These are phyloP conservation scores for Zoysia japonica DNA, from an alignment of 176 grass and related monocot species.

Conservation along the genomic window DNA sequence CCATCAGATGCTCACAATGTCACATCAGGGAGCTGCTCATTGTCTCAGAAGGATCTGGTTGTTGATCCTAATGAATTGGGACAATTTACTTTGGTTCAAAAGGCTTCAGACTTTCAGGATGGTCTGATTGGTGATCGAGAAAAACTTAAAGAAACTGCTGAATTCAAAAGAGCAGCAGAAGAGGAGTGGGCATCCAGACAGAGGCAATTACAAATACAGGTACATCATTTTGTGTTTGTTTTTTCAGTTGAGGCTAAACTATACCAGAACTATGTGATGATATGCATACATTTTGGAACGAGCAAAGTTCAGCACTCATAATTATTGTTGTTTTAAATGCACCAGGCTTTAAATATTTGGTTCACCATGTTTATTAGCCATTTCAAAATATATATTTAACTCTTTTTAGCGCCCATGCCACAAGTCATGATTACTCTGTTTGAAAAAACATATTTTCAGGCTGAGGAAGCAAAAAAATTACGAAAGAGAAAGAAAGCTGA, in stretches of 20 bases:
- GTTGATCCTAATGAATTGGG: constrained; percentile 14
- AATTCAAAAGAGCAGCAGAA: constrained; percentile 70
- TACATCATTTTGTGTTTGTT: constrained; percentile 23
- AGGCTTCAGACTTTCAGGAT: constrained; percentile 15
- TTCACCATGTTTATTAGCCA: not conserved
- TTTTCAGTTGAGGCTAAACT: constrained; percentile 17
- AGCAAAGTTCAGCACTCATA: constrained; percentile 1
- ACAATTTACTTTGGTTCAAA: constrained; percentile 2
- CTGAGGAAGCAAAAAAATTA: constrained; percentile 80
- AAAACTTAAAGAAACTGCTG: constrained; percentile 83
- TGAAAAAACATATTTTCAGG: constrained; percentile 41
- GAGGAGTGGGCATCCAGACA: constrained; percentile 89
- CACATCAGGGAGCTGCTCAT: not conserved
- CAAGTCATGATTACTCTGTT: constrained; percentile 1
- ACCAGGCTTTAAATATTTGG: not conserved
- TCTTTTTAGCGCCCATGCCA: not conserved
- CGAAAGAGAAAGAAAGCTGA: constrained; percentile 84
- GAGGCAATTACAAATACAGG: constrained; percentile 76
- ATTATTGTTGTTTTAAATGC: constrained; percentile 26
- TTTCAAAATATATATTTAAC: not conserved
- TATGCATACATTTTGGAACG: not conserved
- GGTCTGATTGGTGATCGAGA: constrained; percentile 61
- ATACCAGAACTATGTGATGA: not conserved
- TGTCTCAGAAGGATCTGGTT: constrained; percentile 29
- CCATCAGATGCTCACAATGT: constrained; percentile 10